These are phyloP conservation scores for Leonotis leonurus DNA, from an alignment of 257 asterid species.

Conservation along the genomic window DNA sequence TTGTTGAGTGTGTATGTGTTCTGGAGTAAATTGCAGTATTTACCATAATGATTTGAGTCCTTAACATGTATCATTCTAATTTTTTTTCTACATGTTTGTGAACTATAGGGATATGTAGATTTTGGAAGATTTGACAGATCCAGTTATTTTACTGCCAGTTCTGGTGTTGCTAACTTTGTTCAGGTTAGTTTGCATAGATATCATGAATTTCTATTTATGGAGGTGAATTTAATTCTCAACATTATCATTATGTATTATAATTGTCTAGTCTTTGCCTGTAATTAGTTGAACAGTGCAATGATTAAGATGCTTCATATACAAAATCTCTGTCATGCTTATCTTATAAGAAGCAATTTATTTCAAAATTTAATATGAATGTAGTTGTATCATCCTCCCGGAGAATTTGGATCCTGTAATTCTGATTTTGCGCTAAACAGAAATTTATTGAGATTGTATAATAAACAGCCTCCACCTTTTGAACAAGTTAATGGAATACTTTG, in stretches of 20 bases:
- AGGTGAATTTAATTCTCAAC: not conserved
- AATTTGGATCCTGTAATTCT: constrained; percentile 1
- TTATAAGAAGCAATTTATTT: not conserved
- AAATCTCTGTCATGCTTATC: not conserved
- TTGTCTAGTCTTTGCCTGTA: not conserved
- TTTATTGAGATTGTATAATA: not conserved
- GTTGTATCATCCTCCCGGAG: constrained; percentile 6
- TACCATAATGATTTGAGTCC: constrained; percentile 3
- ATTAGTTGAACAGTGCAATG: not conserved
- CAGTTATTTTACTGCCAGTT: constrained; percentile 58
- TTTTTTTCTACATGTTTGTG: constrained; percentile 5
- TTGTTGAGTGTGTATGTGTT: not conserved
- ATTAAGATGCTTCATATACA: constrained; percentile 5
- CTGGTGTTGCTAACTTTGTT: constrained; percentile 53
- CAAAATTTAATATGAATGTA: not conserved
- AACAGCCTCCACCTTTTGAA: not conserved
- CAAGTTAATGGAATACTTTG: constrained; percentile 1
- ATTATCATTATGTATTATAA: not conserved
- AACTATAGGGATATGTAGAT: constrained; percentile 81
- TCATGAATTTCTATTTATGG: constrained; percentile 4
- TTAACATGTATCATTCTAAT: constrained; percentile 19
- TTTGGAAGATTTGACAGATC: constrained; percentile 80
- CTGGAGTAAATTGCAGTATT: not conserved
- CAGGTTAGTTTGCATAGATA: constrained; percentile 44
- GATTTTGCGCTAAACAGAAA: constrained; percentile 2